Evolutionary conservation across 208 protist genomes (phyloP).

Genomic region (Acanthamoeba castellanii): DNA sequence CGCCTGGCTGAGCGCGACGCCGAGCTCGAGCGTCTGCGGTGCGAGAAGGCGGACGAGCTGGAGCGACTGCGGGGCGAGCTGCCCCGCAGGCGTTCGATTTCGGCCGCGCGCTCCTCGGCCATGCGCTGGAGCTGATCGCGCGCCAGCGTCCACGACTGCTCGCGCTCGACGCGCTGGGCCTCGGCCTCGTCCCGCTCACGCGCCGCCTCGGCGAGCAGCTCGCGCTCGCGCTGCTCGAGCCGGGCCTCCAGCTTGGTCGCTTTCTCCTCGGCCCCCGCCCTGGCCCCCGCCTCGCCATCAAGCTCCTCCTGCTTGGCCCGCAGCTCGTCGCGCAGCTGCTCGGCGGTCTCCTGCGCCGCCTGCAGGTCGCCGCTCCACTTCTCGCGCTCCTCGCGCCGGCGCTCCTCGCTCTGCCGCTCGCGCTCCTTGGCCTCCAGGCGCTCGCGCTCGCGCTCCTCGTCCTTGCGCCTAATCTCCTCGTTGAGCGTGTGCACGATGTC

Average conservation of each 20-base stretch:
- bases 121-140: not conserved
- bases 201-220: too few species aligned
- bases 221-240: too few species aligned
- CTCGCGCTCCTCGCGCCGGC: not conserved
- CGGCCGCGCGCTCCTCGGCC: not conserved
- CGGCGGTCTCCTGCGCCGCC: not conserved
- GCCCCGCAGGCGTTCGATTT: not conserved
- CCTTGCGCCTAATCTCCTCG: slow-evolving; percentile 39
- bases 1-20: too few species aligned
- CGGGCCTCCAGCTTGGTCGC: too few species aligned
- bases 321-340: not conserved
- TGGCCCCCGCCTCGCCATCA: too few species aligned
- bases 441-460: slow-evolving; percentile 37
- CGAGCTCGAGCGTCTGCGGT: too few species aligned
- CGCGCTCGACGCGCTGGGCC: not conserved
- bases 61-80: not conserved
- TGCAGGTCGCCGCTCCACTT: not conserved
- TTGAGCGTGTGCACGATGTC: slow-evolving; percentile 20
- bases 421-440: not conserved
- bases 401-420: slow-evolving; percentile 1
- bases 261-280: too few species aligned
- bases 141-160: not conserved
- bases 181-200: not conserved
- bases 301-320: not conserved
- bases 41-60: too few species aligned